Conservation (phyloP, 306 rosid genomes). For the Lupinus albus region DNA sequence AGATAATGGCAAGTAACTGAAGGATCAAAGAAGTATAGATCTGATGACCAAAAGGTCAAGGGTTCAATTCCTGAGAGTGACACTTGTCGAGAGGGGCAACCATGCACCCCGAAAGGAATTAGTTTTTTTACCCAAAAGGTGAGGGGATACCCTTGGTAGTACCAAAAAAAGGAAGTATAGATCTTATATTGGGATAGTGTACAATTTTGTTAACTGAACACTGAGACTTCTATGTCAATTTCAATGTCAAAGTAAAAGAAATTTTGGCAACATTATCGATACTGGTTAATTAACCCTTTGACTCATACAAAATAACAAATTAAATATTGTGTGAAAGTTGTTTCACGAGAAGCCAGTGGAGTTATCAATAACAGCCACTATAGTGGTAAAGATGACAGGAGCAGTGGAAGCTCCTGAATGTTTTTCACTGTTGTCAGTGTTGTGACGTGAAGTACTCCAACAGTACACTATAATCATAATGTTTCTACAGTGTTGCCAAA, state of each 20-base stretch:
- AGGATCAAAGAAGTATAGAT: not conserved
- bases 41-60: too few species aligned
- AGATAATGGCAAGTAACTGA: too few species aligned
- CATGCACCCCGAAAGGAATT: too few species aligned
- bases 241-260: not conserved
- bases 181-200: not conserved
- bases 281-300: not conserved
- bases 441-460: not conserved
- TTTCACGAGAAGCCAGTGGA: not conserved
- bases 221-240: not conserved
- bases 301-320: not conserved
- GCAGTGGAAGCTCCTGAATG: not conserved
- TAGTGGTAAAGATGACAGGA: not conserved
- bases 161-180: not conserved
- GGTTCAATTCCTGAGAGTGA: too few species aligned
- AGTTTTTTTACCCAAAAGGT: too few species aligned
- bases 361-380: too few species aligned
- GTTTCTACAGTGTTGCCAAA: not conserved
- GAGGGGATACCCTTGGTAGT: too few species aligned
- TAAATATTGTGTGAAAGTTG: not conserved
- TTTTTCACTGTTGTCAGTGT: constrained; percentile 1
- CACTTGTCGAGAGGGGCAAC: too few species aligned
- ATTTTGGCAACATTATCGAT: not conserved
- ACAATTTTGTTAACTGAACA: constrained; percentile 7
- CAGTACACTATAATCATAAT: not conserved